Percentiles rank a stretch among this genome's conserved stretches.
These are phyloP conservation scores for Lyophyllum atratum DNA, from an alignment of 768 basidiomycete species.

Conservation along the genomic window DNA sequence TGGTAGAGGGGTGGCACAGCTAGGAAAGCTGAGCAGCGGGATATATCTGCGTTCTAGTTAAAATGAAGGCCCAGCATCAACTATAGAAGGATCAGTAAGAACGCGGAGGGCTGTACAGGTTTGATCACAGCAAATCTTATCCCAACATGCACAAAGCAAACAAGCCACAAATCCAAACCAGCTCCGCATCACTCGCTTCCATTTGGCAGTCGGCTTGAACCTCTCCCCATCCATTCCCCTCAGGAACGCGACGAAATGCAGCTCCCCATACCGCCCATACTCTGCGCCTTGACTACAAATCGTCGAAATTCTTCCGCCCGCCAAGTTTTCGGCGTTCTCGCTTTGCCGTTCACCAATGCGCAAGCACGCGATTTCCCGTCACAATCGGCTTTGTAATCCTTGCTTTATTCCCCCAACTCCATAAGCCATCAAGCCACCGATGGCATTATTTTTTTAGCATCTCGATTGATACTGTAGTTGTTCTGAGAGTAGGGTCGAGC, in stretches of 20 bases:
- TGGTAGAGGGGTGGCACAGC: neutral
- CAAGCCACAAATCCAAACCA: conserved; percentile 14
- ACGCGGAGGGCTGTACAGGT: conserved; percentile 15
- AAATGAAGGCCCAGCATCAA: conserved; percentile 11
- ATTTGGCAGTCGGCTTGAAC: neutral
- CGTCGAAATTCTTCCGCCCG: neutral
- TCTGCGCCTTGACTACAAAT: neutral
- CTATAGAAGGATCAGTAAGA: conserved; percentile 9
- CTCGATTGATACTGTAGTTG: neutral
- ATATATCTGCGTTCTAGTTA: conserved; percentile 7
- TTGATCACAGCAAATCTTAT: conserved; percentile 21
- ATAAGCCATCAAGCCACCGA: neutral
- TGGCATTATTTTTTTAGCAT: neutral
- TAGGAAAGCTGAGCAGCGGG: neutral
- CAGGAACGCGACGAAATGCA: neutral
- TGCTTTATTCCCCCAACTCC: neutral
- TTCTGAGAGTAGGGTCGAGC: neutral
- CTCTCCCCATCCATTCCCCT: conserved; percentile 1
- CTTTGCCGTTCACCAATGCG: neutral
- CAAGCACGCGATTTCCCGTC: neutral
- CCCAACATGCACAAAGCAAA: conserved; percentile 14
- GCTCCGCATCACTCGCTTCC: conserved; percentile 15
- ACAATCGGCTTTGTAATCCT: conserved; percentile 5
- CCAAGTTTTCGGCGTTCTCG: conserved; percentile 1
- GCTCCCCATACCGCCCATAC: too few species aligned